These are phyloP conservation scores for Funneliformis mosseae DNA, from an alignment of 192 early-diverging fungal genomes.

Conservation along the genomic window DNA sequence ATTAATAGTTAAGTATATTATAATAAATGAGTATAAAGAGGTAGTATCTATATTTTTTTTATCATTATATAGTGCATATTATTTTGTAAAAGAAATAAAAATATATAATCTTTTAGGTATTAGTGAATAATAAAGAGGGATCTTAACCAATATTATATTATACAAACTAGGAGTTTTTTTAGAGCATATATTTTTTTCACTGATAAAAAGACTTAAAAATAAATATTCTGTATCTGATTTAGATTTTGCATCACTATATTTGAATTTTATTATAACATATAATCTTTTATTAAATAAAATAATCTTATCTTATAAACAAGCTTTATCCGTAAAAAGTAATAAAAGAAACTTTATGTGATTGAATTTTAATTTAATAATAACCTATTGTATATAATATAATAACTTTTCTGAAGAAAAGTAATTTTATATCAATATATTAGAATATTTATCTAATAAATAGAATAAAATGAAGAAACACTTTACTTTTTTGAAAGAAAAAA, in stretches of 20 bases:
- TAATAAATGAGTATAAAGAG: too few species aligned
- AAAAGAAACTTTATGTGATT: slow-evolving; percentile 18
- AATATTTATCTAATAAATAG: too few species aligned
- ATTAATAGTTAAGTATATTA: slow-evolving; percentile 5
- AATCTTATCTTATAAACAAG: slow-evolving; percentile 2
- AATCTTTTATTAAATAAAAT: slow-evolving; percentile 8
- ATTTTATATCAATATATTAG: too few species aligned
- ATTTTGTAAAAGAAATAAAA: too few species aligned
- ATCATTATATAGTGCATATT: too few species aligned
- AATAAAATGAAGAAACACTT: slow-evolving; percentile 15
- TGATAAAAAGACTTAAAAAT: slow-evolving; percentile 7
- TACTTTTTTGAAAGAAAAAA: neutral
- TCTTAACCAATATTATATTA: neutral
- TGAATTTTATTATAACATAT: slow-evolving; percentile 20
- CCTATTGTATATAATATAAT: neutral
- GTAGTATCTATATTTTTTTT: neutral
- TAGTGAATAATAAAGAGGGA: neutral
- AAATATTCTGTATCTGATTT: slow-evolving; percentile 8
- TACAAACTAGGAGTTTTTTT: neutral
- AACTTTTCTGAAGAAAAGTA: too few species aligned
- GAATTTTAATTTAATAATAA: slow-evolving; percentile 11
- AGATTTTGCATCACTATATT: slow-evolving; percentile 22
- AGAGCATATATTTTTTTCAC: slow-evolving; percentile 16
- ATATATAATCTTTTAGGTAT: too few species aligned
- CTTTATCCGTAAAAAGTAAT: neutral